Percentiles rank a stretch among this genome's conserved stretches.
Conservation (phyloP, 2,329 filamentous ascomycete species). For the Mycosphaerella arachidis region DNA sequence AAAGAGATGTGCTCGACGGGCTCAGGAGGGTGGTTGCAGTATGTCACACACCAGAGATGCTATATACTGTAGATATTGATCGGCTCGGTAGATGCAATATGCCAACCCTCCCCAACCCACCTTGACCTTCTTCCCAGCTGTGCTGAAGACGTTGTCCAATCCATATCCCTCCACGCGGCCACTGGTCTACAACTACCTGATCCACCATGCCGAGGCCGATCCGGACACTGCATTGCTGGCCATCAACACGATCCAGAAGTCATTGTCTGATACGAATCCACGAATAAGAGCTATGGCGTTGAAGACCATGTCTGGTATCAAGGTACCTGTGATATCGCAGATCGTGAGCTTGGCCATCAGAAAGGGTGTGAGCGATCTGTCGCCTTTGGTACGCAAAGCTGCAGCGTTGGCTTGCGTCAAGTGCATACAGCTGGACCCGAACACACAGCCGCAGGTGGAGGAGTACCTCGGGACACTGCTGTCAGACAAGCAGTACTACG, state of each 20-base stretch:
- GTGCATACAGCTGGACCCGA: conserved; percentile 86
- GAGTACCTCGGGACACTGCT: conserved; percentile 76
- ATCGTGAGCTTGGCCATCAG: conserved; percentile 96
- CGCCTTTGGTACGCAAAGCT: conserved; percentile 84
- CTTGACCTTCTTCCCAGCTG: conserved; percentile 89
- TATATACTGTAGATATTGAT: conserved; percentile 15
- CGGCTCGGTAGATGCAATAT: conserved; percentile 77
- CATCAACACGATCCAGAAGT: conserved; percentile 99
- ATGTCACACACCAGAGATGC: conserved; percentile 33
- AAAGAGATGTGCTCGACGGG: conserved; percentile 88
- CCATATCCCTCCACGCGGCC: conserved; percentile 95
- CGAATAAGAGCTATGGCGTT: conserved; percentile 87
- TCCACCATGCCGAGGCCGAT: conserved; percentile 93
- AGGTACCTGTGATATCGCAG: conserved; percentile 96
- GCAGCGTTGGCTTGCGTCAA: conserved; percentile 93
- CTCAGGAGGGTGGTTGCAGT: conserved; percentile 84
- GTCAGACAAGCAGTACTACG: conserved; percentile 90
- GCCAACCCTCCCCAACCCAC: conserved; percentile 81
- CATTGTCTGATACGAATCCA: conserved; percentile 84
- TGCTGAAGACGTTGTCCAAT: conserved; percentile 96
- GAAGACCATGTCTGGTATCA: conserved; percentile 93
- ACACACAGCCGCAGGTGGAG: conserved; percentile 74
- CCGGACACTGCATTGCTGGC: conserved; percentile 92
- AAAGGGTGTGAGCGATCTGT: conserved; percentile 89
- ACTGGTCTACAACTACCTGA: conserved; percentile 95